Evolutionary conservation across 352 stramenopile species (phyloP).

Genomic region (Plasmopara muralis): DNA sequence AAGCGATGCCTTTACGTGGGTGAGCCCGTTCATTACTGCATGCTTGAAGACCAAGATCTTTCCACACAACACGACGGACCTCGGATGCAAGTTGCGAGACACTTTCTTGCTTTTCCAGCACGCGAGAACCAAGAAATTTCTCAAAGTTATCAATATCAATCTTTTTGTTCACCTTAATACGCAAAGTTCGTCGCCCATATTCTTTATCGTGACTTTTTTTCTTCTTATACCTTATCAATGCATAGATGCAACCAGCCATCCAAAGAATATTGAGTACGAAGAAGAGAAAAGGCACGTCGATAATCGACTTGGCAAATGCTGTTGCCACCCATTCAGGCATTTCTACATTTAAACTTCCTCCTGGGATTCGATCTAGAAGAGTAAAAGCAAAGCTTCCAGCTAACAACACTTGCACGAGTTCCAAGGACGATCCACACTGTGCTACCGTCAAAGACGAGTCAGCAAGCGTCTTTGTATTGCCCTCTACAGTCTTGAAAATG

Average conservation of each 20-base stretch:
- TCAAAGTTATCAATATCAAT: slow-evolving; percentile 42
- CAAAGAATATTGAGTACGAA: slow-evolving; percentile 89
- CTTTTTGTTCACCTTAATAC: slow-evolving; percentile 59
- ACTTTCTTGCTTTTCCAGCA: slow-evolving; percentile 48
- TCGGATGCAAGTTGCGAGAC: slow-evolving; percentile 44
- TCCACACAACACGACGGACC: slow-evolving; percentile 46
- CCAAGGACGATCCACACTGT: slow-evolving; percentile 62
- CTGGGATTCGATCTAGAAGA: slow-evolving; percentile 89
- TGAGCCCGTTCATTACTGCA: slow-evolving; percentile 22
- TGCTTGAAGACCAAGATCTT: slow-evolving; percentile 26
- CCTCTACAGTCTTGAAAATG: slow-evolving; percentile 85
- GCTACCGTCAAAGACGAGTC: slow-evolving; percentile 66
- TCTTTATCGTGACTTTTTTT: slow-evolving; percentile 45
- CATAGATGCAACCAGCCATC: slow-evolving; percentile 63
- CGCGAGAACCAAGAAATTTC: slow-evolving; percentile 28
- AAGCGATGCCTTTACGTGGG: slow-evolving; percentile 10
- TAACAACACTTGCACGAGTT: slow-evolving; percentile 88
- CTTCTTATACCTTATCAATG: slow-evolving; percentile 57
- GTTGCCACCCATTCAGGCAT: slow-evolving; percentile 73
- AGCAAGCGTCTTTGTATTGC: slow-evolving; percentile 83
- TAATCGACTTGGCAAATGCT: slow-evolving; percentile 36
- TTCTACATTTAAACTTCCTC: slow-evolving; percentile 81
- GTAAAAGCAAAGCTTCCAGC: slow-evolving; percentile 89
- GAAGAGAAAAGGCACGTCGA: slow-evolving; percentile 55
- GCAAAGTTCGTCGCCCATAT: slow-evolving; percentile 81